Evolutionary conservation across 805 yeast genomes (phyloP), one percentile per base, ranked within the genome.

Genomic region (Jamesozyma jinghongensis): DNA sequence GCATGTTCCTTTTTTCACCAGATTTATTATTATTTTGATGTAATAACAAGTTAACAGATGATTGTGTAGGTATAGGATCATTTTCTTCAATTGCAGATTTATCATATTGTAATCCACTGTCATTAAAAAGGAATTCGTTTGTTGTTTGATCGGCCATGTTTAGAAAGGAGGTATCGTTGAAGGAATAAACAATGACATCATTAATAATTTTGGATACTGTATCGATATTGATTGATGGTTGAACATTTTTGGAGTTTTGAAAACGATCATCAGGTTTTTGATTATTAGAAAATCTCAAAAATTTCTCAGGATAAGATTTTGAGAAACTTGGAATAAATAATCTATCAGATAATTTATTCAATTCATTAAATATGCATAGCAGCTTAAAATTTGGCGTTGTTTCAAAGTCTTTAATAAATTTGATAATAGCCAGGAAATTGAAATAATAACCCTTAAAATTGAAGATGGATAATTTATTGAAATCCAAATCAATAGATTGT

Each of bases 301-400:
- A 57, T 11, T 52, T 53, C 13, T 32, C 19, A 2, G 60, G 60
- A 38, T 50, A 56, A 16, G 43, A 38, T 12, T 35, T 22, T 12
- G 48, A 48, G 16, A 56, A 49, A 26, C 49, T 49, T 5, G 62
- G 62, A 13, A 57, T 51, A 18, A 57, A 41, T 10, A 56, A 36
- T 17, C 48, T 49, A 33, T 52, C 48, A 2, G 61, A 57, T 38
- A 59, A 37, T 37, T 56, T 57, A 20, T 54, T 55, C 34, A 60
- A 40, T 40, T 60, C 61, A 7, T 54, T 50, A 34, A 52, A 60
- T 11, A 60, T 54, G 37, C 58, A 54, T 14, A 60, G 44, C 20
- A 60, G 37, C 37, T 60, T 60, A 34, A 60, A 60, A 40, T 60
- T 60, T 11, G 63, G 64, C 13, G 59, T 57, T n/a, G 42, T 40